Percentiles rank a stretch among this genome's conserved stretches.
phyloP scores from a whole-genome alignment of 73 alveolate genomes.

The Tetrahymena elliotti region DNA sequence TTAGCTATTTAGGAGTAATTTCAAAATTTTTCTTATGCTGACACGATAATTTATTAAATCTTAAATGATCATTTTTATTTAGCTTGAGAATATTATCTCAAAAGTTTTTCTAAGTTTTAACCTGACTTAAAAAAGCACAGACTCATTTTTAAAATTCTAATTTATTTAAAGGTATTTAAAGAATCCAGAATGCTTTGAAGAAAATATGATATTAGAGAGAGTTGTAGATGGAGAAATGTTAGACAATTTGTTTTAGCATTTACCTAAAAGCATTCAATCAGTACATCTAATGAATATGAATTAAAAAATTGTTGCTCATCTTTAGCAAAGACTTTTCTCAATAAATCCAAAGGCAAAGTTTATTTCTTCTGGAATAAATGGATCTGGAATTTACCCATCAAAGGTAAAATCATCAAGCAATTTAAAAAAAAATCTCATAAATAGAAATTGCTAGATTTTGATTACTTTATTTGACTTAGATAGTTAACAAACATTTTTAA shows the following conservation, averaged over 20 bases:
- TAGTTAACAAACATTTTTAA: no score
- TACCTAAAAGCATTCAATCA: not conserved
- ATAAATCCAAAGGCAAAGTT: not conserved
- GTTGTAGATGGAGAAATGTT: not conserved
- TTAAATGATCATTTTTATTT: no score
- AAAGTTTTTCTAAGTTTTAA: no score
- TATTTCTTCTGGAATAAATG: not conserved
- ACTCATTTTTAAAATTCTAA: no score
- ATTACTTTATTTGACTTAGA: no score
- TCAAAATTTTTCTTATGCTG: no score
- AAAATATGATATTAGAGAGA: not conserved
- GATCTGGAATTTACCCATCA: not conserved
- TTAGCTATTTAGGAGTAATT: no score
- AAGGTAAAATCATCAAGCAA: not conserved
- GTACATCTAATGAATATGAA: not conserved
- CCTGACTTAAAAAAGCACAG: no score
- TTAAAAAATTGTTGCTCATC: not conserved
- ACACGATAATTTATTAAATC: no score
- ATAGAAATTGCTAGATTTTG: no score
- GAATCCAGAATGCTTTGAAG: not conserved
- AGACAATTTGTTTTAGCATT: not conserved
- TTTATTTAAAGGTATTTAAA: not conserved
- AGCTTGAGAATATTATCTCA: no score
- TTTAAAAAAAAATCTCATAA: not conserved
- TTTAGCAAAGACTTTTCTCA: not conserved